A percentile compares a stretch with the other conserved stretches of the same genome.
These are phyloP conservation scores for Trichocladium antarcticum DNA, from an alignment of 495 filamentous ascomycete species.

Conservation along the genomic window DNA sequence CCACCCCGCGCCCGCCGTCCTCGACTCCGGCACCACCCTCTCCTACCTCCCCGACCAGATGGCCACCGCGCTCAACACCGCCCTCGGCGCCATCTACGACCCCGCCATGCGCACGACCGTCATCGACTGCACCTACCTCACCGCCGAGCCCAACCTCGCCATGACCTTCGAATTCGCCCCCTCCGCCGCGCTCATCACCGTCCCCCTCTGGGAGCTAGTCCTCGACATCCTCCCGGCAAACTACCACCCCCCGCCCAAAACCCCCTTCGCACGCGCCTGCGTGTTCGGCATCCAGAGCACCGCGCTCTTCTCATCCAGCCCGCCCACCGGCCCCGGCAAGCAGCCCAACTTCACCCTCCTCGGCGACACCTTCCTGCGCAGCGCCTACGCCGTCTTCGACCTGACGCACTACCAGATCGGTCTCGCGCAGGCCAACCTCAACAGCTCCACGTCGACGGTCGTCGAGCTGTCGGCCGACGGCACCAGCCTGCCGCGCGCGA, in stretches of 20 bases:
- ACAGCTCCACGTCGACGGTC: constrained; percentile 46
- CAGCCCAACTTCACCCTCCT: constrained; percentile 30
- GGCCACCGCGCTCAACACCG: constrained; percentile 43
- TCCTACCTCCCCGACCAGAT: constrained; percentile 67
- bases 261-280: not conserved
- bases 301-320: constrained; percentile 16
- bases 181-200: constrained; percentile 45
- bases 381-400: constrained; percentile 91
- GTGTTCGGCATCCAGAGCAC: constrained; percentile 29
- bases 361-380: constrained; percentile 87
- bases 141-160: constrained; percentile 47
- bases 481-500: constrained; percentile 30
- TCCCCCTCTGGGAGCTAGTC: constrained; percentile 65
- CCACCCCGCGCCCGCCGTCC: constrained; percentile 44
- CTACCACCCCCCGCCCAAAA: constrained; percentile 12
- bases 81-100: constrained; percentile 44
- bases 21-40: constrained; percentile 78
- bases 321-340: not conserved
- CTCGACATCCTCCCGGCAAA: constrained; percentile 39
- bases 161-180: constrained; percentile 49
- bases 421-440: constrained; percentile 76
- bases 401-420: constrained; percentile 73
- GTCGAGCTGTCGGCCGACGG: constrained; percentile 32
- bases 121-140: constrained; percentile 38
- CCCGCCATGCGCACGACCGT: constrained; percentile 33